These are phyloP conservation scores for Tubosaeta brunneosetosa DNA, from an alignment of 768 basidiomycete species.

Conservation along the genomic window DNA sequence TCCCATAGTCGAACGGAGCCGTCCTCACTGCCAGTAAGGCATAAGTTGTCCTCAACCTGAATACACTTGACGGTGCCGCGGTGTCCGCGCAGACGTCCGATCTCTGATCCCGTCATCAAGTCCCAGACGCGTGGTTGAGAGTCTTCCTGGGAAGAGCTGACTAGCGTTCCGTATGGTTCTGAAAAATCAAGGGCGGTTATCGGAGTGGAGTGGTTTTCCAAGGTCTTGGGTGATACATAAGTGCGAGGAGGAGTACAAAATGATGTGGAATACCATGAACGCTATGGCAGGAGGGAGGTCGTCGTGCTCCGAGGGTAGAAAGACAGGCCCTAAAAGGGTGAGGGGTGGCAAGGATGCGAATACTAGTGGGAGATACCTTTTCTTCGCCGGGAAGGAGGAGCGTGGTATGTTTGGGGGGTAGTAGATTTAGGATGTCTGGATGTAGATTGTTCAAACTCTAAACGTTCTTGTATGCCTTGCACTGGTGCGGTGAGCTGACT, in stretches of 20 bases:
- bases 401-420: slow-evolving; percentile 8
- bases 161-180: slow-evolving; percentile 93
- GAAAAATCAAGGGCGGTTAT: slow-evolving; percentile 91
- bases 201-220: slow-evolving; percentile 74
- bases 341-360: not conserved
- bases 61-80: slow-evolving; percentile 77
- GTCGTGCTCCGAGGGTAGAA: slow-evolving; percentile 95
- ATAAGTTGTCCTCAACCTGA: slow-evolving; percentile 89
- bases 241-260: not conserved
- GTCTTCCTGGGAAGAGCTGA: slow-evolving; percentile 83
- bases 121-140: slow-evolving; percentile 92
- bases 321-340: slow-evolving; percentile 68
- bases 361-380: slow-evolving; percentile 18
- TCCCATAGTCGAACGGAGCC: slow-evolving; percentile 89
- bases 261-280: slow-evolving; percentile 71
- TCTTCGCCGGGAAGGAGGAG: slow-evolving; percentile 30
- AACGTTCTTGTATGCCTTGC: slow-evolving; percentile 82
- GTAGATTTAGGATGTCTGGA: slow-evolving; percentile 23
- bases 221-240: slow-evolving; percentile 50
- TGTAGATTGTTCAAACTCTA: slow-evolving; percentile 61
- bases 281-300: slow-evolving; percentile 91
- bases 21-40: slow-evolving; percentile 87
- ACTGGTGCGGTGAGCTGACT: slow-evolving; percentile 43
- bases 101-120: slow-evolving; percentile 80
- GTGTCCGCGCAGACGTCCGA: slow-evolving; percentile 83